Evolutionary conservation across 371 early-diverging fungal species (phyloP), one percentile per base, ranked within the genome.

Genomic region (Rhizomucor miehei): DNA sequence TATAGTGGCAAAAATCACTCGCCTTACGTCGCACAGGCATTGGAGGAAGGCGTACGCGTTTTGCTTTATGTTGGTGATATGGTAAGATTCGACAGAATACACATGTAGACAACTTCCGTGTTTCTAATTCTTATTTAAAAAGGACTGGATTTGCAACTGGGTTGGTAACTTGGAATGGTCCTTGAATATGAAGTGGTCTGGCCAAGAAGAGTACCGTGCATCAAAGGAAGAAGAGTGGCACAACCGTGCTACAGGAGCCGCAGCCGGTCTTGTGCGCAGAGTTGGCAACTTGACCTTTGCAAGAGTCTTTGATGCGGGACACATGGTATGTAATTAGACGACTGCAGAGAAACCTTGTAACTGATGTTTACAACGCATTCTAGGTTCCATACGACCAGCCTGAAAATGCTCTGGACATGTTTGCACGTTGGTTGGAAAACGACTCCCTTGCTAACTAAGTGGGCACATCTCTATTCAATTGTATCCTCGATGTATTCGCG

Each of bases 101-200:
- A n/a, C n/a, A n/a, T n/a, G n/a, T n/a, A n/a, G n/a, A n/a, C n/a
- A n/a, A n/a, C n/a, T n/a, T n/a, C n/a, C n/a, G n/a, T n/a, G n/a
- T n/a, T n/a, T n/a, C n/a, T n/a, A n/a, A n/a, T n/a, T n/a, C n/a
- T n/a, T n/a, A 17, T 23, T 35, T 20, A 41, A 17, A 35, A 24
- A 81, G 16, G 89, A 89, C 64, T 89, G 77, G 62, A 87, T 88
- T 51, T 89, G 91, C 79, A 90, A 90, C 70, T 93, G 92, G 68
- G 63, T 60, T 13, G 93, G 93, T 38, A 93, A 91, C 83, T 88
- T 89, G 75, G 93, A 89, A 0, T 94, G 92, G 92, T 62, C 87
- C 2, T 54, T 84, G 43, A 81, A 75, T 10, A 77, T 96, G 56
- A 84, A 86, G 41, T 95, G 95, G 95, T 58, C 71, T 37, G 92